Conservation (phyloP, 768 basidiomycete species). For the Rhodotorula paludigena region DNA sequence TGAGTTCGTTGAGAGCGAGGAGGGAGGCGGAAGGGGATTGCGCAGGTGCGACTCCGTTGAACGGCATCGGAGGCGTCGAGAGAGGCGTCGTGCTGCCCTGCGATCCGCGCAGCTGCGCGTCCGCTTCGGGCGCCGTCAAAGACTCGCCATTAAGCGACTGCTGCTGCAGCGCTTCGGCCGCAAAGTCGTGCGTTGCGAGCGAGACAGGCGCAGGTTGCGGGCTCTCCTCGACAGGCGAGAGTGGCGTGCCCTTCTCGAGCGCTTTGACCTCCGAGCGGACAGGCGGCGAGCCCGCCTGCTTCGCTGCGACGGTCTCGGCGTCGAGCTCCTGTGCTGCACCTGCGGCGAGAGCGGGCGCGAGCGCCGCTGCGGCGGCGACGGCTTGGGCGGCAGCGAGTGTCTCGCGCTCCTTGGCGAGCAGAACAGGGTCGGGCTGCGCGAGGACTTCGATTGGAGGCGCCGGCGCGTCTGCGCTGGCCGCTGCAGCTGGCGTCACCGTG, state of each 20-base stretch:
- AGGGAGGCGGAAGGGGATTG: neutral
- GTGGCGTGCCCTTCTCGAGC: neutral
- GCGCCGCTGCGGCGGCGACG: neutral
- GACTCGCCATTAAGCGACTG: no score
- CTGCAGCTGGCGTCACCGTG: no score
- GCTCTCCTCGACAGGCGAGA: neutral
- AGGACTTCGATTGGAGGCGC: no score
- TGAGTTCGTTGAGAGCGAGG: neutral
- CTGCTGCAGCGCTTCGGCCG: no score
- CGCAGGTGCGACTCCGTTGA: no score
- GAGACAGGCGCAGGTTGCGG: neutral
- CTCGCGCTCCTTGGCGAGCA: no score
- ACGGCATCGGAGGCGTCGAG: neutral
- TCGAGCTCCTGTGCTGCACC: neutral
- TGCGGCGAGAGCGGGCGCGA: neutral
- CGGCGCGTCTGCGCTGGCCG: no score
- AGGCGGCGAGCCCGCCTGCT: neutral
- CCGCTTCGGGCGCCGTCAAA: neutral
- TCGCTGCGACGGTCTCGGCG: neutral
- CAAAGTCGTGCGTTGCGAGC: neutral
- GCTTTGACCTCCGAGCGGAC: no score
- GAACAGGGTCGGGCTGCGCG: no score
- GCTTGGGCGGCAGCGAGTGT: neutral
- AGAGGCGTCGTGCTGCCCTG: neutral
- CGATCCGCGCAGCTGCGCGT: no score